Percentiles rank a stretch among this genome's conserved stretches.
Evolutionary conservation across 331 rosid genomes (phyloP).

Genomic region (Quercus lobata): DNA sequence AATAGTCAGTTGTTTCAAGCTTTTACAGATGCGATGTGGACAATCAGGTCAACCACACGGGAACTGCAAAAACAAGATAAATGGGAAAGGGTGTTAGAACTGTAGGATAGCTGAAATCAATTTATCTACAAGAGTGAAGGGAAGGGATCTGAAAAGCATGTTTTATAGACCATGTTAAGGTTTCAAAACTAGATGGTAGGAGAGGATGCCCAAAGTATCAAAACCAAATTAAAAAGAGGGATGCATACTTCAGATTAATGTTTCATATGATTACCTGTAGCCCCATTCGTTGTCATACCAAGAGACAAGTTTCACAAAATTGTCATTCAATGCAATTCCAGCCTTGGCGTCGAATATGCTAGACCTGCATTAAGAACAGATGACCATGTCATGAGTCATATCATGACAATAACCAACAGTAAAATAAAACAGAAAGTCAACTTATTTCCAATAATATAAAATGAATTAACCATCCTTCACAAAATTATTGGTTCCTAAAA

Average conservation of each 20-base stretch:
- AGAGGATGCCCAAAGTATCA: background rate
- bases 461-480: no score
- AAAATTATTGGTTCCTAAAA: background rate
- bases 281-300: constrained; percentile 97
- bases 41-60: constrained; percentile 79
- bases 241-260: background rate
- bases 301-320: constrained; percentile 68
- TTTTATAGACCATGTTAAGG: no score
- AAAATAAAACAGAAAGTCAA: no score
- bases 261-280: constrained; percentile 52
- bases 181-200: no score
- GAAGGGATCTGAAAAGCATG: no score
- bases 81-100: background rate
- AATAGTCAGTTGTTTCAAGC: constrained; percentile 25
- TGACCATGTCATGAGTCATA: background rate
- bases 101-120: background rate
- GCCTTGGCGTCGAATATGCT: constrained; percentile 95
- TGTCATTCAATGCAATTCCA: constrained; percentile 77
- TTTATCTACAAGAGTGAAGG: background rate
- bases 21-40: constrained; percentile 49
- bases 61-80: constrained; percentile 37
- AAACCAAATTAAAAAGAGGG: background rate
- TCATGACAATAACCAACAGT: background rate
- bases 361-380: constrained; percentile 48
- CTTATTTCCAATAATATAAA: no score